Evolutionary conservation across 805 yeast species (phyloP).

Genomic region (Yarrowia osloensis): DNA sequence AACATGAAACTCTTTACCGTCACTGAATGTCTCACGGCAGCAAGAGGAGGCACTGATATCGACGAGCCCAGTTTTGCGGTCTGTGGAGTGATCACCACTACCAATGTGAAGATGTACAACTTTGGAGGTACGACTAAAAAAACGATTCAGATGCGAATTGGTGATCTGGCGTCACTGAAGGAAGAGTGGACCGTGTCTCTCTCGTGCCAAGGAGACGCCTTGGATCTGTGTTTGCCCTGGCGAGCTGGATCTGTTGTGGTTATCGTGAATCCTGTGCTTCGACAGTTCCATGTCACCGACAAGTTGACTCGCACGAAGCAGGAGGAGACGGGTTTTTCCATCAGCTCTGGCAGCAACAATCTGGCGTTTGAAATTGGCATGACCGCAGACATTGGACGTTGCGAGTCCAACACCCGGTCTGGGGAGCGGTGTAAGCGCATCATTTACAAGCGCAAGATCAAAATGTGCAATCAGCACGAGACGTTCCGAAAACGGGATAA

Average conservation of each 20-base stretch:
- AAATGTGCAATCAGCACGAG: conserved; percentile 14
- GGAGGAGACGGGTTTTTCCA: not conserved
- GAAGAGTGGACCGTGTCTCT: conserved; percentile 12
- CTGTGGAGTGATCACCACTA: not conserved
- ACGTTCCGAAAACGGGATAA: not conserved
- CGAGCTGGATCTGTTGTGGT: not conserved
- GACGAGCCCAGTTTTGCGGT: conserved; percentile 1
- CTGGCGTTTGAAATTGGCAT: conserved; percentile 10
- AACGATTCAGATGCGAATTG: not conserved
- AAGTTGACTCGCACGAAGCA: not conserved
- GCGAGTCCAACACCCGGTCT: not conserved
- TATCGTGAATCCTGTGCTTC: not conserved
- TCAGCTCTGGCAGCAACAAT: not conserved
- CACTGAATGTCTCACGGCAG: not conserved
- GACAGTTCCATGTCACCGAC: not conserved
- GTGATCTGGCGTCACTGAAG: not conserved
- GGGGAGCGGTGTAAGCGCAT: not conserved
- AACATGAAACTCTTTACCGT: not conserved
- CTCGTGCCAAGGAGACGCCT: not conserved
- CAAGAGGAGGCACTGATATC: not conserved
- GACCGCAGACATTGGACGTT: not conserved
- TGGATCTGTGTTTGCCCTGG: not conserved
- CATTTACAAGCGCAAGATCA: not conserved
- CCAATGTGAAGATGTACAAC: not conserved
- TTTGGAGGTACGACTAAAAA: not conserved